Conservation (phyloP, 2,329 filamentous ascomycete species). For the Ascochyta fabae region DNA sequence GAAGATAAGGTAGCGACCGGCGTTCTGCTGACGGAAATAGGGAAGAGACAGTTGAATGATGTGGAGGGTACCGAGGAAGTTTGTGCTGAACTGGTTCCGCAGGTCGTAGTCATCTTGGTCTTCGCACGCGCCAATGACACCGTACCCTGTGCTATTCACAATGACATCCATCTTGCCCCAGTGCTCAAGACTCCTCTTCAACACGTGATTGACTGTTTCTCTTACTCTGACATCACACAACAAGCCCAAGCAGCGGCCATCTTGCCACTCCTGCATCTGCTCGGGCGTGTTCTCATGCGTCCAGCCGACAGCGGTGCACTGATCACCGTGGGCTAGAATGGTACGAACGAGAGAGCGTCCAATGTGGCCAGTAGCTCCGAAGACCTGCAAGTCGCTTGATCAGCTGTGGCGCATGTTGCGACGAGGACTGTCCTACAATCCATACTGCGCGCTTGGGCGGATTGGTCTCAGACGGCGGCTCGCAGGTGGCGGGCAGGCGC, state of each 20-base stretch:
- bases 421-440: constrained; percentile 68
- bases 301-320: constrained; percentile 85
- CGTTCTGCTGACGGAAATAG: constrained; percentile 77
- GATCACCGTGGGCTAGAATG: constrained; percentile 79
- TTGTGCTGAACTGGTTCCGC: constrained; percentile 95
- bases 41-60: constrained; percentile 89
- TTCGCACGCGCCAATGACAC: constrained; percentile 93
- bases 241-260: constrained; percentile 73
- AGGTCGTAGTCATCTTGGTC: constrained; percentile 96
- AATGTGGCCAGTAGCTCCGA: constrained; percentile 97
- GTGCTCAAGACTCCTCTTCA: constrained; percentile 71
- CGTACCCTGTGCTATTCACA: constrained; percentile 90
- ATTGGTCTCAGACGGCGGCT: constrained; percentile 76
- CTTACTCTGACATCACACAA: constrained; percentile 88
- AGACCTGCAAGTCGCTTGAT: constrained; percentile 61
- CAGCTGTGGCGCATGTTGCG: constrained; percentile 1
- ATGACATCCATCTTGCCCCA: constrained; percentile 89
- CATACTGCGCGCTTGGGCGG: constrained; percentile 80
- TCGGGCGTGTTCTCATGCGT: constrained; percentile 76
- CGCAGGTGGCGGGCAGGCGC: constrained; percentile 80
- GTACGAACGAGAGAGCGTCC: constrained; percentile 87
- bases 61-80: constrained; percentile 94
- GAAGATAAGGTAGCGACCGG: constrained; percentile 90
- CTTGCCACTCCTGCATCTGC: constrained; percentile 74
- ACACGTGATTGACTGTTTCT: constrained; percentile 75